These are phyloP conservation scores for Lachancea sp. DNA, from an alignment of 805 yeast genomes.

Conservation along the genomic window DNA sequence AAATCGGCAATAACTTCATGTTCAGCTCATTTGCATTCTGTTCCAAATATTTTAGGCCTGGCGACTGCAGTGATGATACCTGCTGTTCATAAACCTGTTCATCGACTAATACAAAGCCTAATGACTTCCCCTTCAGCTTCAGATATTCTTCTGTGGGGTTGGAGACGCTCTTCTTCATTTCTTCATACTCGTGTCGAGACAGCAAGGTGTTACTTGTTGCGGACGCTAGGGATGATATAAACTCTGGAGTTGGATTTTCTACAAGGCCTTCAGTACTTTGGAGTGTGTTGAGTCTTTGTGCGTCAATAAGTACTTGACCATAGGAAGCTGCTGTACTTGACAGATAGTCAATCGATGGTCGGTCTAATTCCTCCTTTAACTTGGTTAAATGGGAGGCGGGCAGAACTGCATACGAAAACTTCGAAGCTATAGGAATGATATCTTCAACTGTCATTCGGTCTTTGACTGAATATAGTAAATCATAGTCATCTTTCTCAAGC, in stretches of 20 bases:
- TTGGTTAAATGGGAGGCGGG: conserved; percentile 1
- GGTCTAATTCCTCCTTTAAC: conserved; percentile 6
- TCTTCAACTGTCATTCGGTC: conserved; percentile 2
- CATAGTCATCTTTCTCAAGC: conserved; percentile 2
- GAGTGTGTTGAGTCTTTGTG: conserved; percentile 8
- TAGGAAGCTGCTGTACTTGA: conserved; percentile 11
- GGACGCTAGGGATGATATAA: conserved; percentile 12
- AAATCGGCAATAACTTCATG: conserved; percentile 16
- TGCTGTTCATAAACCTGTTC: background rate
- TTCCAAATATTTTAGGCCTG: conserved; percentile 18
- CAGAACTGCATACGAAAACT: background rate
- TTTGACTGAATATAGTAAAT: background rate
- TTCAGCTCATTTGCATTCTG: conserved; percentile 25
- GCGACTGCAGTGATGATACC: background rate
- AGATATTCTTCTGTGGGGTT: conserved; percentile 14
- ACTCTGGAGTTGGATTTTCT: conserved; percentile 10
- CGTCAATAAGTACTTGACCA: conserved; percentile 14
- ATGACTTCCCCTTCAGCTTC: conserved; percentile 10
- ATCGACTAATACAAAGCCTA: conserved; percentile 6
- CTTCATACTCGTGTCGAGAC: background rate
- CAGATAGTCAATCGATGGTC: conserved; percentile 14
- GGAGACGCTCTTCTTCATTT: conserved; percentile 2
- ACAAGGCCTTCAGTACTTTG: background rate
- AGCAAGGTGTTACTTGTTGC: conserved; percentile 1
- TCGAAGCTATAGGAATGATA: background rate